Base-by-base conservation (phyloP, 2,329 filamentous ascomycete species). In the Aureobasidium sp. region DNA sequence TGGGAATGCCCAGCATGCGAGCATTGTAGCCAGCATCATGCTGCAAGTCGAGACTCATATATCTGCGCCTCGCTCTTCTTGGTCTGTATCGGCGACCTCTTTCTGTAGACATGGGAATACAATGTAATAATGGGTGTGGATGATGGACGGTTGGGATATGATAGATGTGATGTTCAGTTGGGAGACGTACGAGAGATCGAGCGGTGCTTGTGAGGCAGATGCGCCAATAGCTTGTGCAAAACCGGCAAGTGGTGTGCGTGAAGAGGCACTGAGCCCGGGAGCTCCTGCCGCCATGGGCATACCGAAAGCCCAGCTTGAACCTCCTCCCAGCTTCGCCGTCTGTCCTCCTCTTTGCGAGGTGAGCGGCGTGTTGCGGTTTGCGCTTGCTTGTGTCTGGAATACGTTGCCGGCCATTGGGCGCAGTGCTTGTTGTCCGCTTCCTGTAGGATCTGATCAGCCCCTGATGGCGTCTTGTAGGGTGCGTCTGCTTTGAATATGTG, bases 341-440 rank as follows among this genome's bases (percentile, higher is more conserved):
- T 64, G 64, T 63, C 64, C 51, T 59, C 61, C 51, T 60, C 64
- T 44, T 61, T 64, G 64, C 34, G 63, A 61, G 36, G 63, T 57
- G 46, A 66, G 56, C 26, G 63, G 61, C 29, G 62, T 57, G 20
- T 52, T 64, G 20, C 63, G 64, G 12, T 34, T 46, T 20, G 56
- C 44, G 34, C 48, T 64, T 46, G 67, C 66, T 63, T 69, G 69
- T 32, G 68, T 53, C 34, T 79, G 77, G 71, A 84, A 85, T 71
- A 78, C 75, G 63, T 73, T 75, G 69, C 80, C 77, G 64, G 79
- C 78, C 73, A 83, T 80, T 64, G 76, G 76, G 71, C 80, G 78
- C 66, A 83, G 70, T 67, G 78, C 75, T 72, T 82, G 80, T 65
- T 78, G 76, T 68, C 77, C 76, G 64, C 77, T 75, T 68, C 76